These are phyloP conservation scores for Lonicera japonica DNA, from an alignment of 129 eudicot species.

Conservation along the genomic window DNA sequence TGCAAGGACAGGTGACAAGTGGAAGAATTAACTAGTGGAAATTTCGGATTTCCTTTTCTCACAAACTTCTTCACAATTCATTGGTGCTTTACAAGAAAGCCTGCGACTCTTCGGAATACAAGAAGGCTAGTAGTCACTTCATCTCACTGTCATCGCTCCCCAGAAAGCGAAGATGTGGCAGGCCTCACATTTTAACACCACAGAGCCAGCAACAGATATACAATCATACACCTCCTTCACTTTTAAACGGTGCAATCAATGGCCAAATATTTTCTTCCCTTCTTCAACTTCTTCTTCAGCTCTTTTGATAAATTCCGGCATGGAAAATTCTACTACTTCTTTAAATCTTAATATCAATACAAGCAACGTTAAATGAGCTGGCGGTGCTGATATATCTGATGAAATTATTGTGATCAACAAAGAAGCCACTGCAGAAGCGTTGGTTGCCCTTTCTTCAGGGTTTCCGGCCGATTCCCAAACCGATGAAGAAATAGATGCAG, in stretches of 20 bases:
- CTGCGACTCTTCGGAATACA: too few relatives aligned
- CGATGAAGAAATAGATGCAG: conserved; percentile 77
- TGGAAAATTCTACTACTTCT: conserved; percentile 6
- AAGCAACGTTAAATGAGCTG: conserved; percentile 18
- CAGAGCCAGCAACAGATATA: conserved; percentile 49
- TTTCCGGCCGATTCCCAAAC: conserved; percentile 88
- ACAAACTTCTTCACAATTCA: too few relatives aligned
- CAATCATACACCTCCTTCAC: conserved; percentile 27
- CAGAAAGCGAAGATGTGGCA: conserved; percentile 62
- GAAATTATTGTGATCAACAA: conserved; percentile 89
- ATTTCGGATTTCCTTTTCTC: too few relatives aligned
- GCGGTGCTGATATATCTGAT: conserved; percentile 49
- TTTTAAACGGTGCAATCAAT: background rate
- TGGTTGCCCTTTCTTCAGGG: conserved; percentile 77
- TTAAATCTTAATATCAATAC: background rate
- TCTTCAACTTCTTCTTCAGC: conserved; percentile 5
- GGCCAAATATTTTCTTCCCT: conserved; percentile 7
- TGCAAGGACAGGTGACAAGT: too few relatives aligned
- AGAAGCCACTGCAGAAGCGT: conserved; percentile 89
- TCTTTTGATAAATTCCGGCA: background rate
- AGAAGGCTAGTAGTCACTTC: conserved; percentile 31
- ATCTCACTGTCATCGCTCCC: conserved; percentile 62
- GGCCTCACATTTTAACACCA: conserved; percentile 46
- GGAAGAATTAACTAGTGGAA: too few relatives aligned
- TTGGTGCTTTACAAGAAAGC: too few relatives aligned